Percentiles rank a stretch among this genome's conserved stretches.
Conservation (phyloP, 352 stramenopile species). For the Phytophthora tentaculata region DNA sequence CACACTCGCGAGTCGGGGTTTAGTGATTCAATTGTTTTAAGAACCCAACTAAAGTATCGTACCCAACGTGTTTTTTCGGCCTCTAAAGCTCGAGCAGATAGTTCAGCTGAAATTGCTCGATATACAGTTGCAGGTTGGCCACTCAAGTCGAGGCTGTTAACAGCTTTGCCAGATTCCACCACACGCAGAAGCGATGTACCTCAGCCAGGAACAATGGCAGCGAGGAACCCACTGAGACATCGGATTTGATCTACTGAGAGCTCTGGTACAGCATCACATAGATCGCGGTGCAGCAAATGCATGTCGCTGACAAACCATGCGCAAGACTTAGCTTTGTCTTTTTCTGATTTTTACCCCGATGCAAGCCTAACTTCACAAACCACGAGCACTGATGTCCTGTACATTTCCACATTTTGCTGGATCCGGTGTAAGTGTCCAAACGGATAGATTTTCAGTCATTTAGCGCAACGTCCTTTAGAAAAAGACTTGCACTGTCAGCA, state of each 20-base stretch:
- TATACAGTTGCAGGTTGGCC: too few species aligned
- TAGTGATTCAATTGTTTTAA: background rate
- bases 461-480: too few species aligned
- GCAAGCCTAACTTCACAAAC: too few species aligned
- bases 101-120: background rate
- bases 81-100: background rate
- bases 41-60: background rate
- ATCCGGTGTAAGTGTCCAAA: too few species aligned
- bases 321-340: background rate
- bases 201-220: background rate
- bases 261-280: too few species aligned
- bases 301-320: background rate
- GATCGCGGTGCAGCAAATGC: background rate
- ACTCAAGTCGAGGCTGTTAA: background rate
- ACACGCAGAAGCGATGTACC: too few species aligned
- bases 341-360: too few species aligned
- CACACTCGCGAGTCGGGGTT: background rate
- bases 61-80: background rate
- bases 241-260: background rate
- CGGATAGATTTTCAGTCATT: too few species aligned
- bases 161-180: conserved; percentile 1
- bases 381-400: too few species aligned
- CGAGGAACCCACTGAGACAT: background rate
- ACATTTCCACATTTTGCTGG: too few species aligned
- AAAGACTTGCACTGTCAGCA: too few species aligned